Evolutionary conservation across 176 grass and related monocot species (phyloP), one percentile per base, ranked within the genome.

Genomic region (Musa schizocarpa): DNA sequence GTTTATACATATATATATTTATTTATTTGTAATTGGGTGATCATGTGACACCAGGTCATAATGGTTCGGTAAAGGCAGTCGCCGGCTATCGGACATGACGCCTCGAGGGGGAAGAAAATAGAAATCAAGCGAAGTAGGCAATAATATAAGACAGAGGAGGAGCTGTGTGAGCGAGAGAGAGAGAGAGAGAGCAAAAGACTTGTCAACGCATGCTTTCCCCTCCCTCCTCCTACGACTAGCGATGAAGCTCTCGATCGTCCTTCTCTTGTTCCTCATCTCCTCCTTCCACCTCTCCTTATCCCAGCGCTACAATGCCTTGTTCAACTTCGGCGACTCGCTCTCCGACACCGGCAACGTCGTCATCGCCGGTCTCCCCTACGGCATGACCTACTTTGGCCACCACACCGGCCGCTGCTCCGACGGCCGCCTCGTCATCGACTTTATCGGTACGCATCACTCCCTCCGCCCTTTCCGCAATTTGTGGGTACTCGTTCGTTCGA

Each of bases 301-400:
- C 22, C 72, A 74, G 24, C 53, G 72, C 21, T 74, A 74, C 72
- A 74, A 74, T 55, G 72, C 72, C 24, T 53, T 74, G 3, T 74
- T 74, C 72, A 74, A 74, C 54, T 74, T 74, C 25, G 72, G 72
- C 7, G 72, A 74, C 53, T 74, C 72, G 3, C 72, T 74, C 21
- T 74, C 72, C 22, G 72, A 74, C 72, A 74, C 72, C 22, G 72
- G 72, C 23, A 74, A 74, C 52, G 72, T 74, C 52, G 72, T 74
- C 72, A 13, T 74, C 52, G 72, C 24, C 1, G 72, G 72, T 1
- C 72, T 74, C 13, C 72, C 72, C 72, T 74, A 74, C 53, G 72
- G 72, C 72, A 74, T 74, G 72, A 57, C 72, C 22, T 74, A 74
- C 13, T 74, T 74, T 12, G 72, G 53, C 72, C 52, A 29, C 11